Base-by-base conservation (phyloP, 2,329 filamentous ascomycete species). In the Ophiobolus disseminans region DNA sequence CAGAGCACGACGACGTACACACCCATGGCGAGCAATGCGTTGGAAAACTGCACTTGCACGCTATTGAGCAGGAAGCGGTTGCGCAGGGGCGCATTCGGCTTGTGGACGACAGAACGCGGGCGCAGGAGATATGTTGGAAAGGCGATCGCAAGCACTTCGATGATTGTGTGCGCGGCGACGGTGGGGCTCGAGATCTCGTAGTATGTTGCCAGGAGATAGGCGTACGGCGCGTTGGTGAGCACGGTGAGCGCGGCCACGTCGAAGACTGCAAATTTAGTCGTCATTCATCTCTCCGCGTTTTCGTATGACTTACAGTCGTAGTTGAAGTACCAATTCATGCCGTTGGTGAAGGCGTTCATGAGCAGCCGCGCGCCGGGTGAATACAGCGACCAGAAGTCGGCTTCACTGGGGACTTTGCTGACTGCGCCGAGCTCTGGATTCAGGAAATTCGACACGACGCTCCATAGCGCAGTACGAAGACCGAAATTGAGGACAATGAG, bases 1-100 rank as follows among this genome's bases (percentile, higher is more conserved):
- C 88, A 89, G 22, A 96, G 75, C 1, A 84, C 78, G n/a, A 91
- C 80, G 45, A 83, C 84, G 76, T 94, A 95, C 55, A 96, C 86
- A 41, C 83, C 80, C 6, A 87, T 82, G 3, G 89, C 85, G 31
- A 94, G 82, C 11, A 88, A 68, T 2, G 83, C 83, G 13, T 87
- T 91, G 60, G 86, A 84, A 16, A 84, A 60, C 31, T 65, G 61
- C 8, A 73, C 70, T 40, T 68, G 65, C 45, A 60, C 52, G 62
- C 69, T 73, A 48, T 72, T 58, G 48, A 74, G 60, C 25, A 80
- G 65, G 58, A 68, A 69, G 53, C 76, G 76, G 60, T 77, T 76
- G 38, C 68, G 70, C 28, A 74, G 52, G 21, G 67, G 60, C 3
- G 78, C 75, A 23, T 80, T 80, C 31, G 82, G 74, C 45, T 82